Base-by-base conservation (phyloP, 345 rosid species). In the Citrus australasica region DNA sequence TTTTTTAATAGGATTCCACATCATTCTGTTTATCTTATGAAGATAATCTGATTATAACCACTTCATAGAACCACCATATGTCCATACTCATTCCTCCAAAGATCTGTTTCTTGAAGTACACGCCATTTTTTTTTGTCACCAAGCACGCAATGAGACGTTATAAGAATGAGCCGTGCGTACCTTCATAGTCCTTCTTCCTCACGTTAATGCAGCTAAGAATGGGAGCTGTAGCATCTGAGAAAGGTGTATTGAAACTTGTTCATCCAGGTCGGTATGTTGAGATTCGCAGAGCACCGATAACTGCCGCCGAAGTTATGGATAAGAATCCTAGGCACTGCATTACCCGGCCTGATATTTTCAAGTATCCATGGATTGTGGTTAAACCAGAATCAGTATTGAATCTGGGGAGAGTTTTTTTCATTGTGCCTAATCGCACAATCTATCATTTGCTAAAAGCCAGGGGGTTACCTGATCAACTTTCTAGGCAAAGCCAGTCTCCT, bases 311-410 rank as follows among this genome's bases (percentile, higher is more conserved):
- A 67, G 79, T 90, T 69, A 72, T 88, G 84, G 69, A 51, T 74
- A 86, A 78, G 81, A 82, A 87, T 56, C 88, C 88, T 0, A 84
- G 89, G 86, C 91, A 90, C 82, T 83, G 87, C 4, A 67, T 90
- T 11, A 84, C 91, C 1, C 67, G 88, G 38, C 89, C 89, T 0
- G 88, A 84, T 0, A 78, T 88, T 48, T 90, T 90, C 22, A 60
- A 85, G 81, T 83, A 84, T 71, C 93, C 93, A 0, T 85, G 89
- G 86, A 38, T 84, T 17, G 88, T 90, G 64, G 89, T 87, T 73
- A 85, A 70, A 58, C 85, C 89, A 7, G 84, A 85, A 51, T 80
- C 91, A 0, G 5, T 84, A 9, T 56, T 88, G 46, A 56, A 59
- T 25, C 65, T 69, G 1, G 90, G 89, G 60, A 79, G 83, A 77